Base-by-base conservation (phyloP, 805 yeast genomes). In the Spathaspora arborariae region DNA sequence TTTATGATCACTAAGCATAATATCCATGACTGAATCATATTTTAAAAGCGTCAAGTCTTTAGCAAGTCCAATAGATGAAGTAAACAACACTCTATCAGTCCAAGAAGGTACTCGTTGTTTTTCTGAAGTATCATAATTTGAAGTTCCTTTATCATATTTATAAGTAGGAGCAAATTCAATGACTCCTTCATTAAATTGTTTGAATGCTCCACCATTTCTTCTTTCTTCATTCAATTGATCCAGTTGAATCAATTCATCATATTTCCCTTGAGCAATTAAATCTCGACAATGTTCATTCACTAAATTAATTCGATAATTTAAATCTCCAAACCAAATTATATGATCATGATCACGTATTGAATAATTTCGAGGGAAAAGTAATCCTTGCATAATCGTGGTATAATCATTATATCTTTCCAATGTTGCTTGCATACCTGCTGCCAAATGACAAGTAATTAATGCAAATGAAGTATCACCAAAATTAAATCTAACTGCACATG, bases 61-160 rank as follows among this genome's bases (percentile, higher is more conserved):
- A 11, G 20, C 10, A 16, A 13, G 34, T 8, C 33, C 33, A 27
- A 41, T 49, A 7, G 50, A 45, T 34, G 95, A 89, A 49, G 76
- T 73, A 56, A 75, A 84, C 41, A 92, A 68, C 26, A 92, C 82
- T 47, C 99, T 70, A 67, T 94, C 99, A 2, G 98, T 91, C 99
- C 99, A 94, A 0, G 99, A 95, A 1, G 99, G 99, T 10, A 88
- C 82, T 51, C 99, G 79, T 64, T 82, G 84, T 64, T 94, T 94
- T 57, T 92, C 98, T 36, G 95, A 84, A 0, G 96, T 79, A 62
- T 94, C 99, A 61, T 91, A 94, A 2, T 60, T 66, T 41, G 78
- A 79, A 0, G 96, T 85, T 4, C 96, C 95, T 42, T 88, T 85
- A 60, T 94, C 96, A 62, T 85, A 94, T 61, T 94, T 94, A 67